Base-by-base conservation (phyloP, 2,329 filamentous ascomycete species). In the Fusarium caatingaense region DNA sequence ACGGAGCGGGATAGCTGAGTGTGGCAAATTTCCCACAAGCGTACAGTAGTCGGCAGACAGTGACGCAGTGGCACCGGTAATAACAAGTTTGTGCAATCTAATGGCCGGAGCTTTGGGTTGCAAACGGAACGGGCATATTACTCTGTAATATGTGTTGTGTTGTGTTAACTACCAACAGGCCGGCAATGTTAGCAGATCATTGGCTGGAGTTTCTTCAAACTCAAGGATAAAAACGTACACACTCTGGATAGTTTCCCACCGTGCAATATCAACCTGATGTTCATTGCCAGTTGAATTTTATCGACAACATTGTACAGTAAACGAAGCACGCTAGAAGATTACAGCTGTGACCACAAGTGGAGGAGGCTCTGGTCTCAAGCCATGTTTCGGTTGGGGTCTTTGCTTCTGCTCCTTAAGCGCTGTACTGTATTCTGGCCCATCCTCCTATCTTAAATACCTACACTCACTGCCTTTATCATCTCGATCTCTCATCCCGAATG, bases 1-100 rank as follows among this genome's bases (percentile, higher is more conserved):
- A 53, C 45, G 28, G 49, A 46, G 51, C 25, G 28, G 47, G 47
- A 54, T 58, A 47, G 47, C 54, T 50, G 56, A 71, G 50, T 37
- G 68, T 70, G 68, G 68, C 68, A 67, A 70, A 71, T 65, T 59
- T 41, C 20, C 32, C 20, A 42, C 34, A 42, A 18, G 34, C n/a
- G 49, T 37, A 37, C 34, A 37, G 49, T 53, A 30, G 63, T 64
- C 46, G 57, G 30, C 42, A 48, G 67, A 65, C 44, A 13, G 46
- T 71, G 67, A 70, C 63, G 55, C 55, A 64, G 67, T 55, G 58
- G 46, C 40, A 54, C 64, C 27, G 34, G 49, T 32, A 64, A 50
- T 18, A 11, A 20, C 18, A 23, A 23, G 20, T 23, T 18, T 44
- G 13, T 44, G 21, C 21, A 34, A 21, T 27, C 27, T 18, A 28